Percentiles rank a stretch among this genome's conserved stretches.
Conservation (phyloP, 2,329 filamentous ascomycete genomes). For the Xylaria digitata region DNA sequence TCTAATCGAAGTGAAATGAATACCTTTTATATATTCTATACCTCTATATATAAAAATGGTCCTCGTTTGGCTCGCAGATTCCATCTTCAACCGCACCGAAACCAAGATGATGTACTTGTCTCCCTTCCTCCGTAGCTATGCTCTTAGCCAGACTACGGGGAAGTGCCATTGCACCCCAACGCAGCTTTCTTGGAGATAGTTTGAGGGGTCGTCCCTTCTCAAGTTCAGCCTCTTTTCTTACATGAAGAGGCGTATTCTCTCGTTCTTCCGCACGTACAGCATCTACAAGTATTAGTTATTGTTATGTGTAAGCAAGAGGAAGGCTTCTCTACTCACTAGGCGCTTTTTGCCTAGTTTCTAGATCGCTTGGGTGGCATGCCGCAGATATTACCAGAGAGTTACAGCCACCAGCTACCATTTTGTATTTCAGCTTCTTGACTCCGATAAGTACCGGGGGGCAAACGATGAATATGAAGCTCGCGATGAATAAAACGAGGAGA, state of each 20-base stretch:
- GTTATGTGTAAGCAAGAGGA: no score
- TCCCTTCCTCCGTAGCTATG: neutral
- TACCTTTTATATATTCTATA: no score
- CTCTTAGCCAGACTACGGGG: neutral
- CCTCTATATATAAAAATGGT: neutral
- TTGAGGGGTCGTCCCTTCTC: neutral
- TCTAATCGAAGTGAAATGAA: no score
- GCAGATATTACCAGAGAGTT: conserved; percentile 24
- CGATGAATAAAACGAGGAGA: neutral
- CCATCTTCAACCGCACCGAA: conserved; percentile 3
- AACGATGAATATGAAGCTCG: neutral
- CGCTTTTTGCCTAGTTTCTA: neutral
- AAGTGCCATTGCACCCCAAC: neutral
- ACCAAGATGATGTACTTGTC: neutral
- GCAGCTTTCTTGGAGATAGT: no score
- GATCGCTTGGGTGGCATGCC: conserved; percentile 7
- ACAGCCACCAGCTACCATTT: conserved; percentile 8
- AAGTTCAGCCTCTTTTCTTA: neutral
- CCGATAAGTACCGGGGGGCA: neutral
- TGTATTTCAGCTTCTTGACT: neutral
- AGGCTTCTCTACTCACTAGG: neutral
- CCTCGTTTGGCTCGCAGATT: neutral
- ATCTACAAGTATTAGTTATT: no score
- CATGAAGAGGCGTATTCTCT: no score
- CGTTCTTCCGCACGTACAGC: no score